Evolutionary conservation across 2,329 filamentous ascomycete genomes (phyloP), one percentile per base, ranked within the genome.

Genomic region (Nigrospora osmanthi): DNA sequence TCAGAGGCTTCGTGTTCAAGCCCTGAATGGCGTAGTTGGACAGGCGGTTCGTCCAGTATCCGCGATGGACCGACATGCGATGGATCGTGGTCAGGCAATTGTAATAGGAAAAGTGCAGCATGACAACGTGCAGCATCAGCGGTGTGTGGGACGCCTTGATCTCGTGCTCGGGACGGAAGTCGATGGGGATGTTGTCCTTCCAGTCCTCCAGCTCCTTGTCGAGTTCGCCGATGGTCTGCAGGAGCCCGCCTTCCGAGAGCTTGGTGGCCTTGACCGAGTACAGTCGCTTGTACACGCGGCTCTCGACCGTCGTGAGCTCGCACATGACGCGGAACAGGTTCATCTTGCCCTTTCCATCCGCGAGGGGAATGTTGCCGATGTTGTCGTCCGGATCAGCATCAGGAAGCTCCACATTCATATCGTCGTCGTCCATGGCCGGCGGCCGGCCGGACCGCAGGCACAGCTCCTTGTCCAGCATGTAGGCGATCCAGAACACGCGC

Each of bases 41-140:
- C 35, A 98, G 69, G 34, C 93, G 81, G 58, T 88, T 96, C 1
- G 91, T 97, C 93, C 93, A 98, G 67, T 95, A 96, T 13, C 93
- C 93, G 60, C 96, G 90, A 57, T 97, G 93, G 30, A 97, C 87
- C 36, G 89, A 95, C 93, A 97, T 98, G 42, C 93, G 87, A 63
- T 98, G 93, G 52, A 98, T 96, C 0, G 93, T 98, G 1, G 91
- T 96, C 42, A 98, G 69, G 57, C 90, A 96, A 63, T 98, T 98
- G 71, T 97, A 97, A 66, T 98, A 98, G 2, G 89, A 85, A 58
- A 98, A 94, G 63, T 98, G 93, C 47, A 98, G 71, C 62, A 95
- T 88, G 49, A 95, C 90, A 43, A 98, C 81, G 53, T 97, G 91
- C 16, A 98, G 72, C 16, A 97, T 90, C n/a, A 97, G 74, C 1